These are phyloP conservation scores for Calonectria honghensis DNA, from an alignment of 2,329 filamentous ascomycete genomes.

Conservation along the genomic window DNA sequence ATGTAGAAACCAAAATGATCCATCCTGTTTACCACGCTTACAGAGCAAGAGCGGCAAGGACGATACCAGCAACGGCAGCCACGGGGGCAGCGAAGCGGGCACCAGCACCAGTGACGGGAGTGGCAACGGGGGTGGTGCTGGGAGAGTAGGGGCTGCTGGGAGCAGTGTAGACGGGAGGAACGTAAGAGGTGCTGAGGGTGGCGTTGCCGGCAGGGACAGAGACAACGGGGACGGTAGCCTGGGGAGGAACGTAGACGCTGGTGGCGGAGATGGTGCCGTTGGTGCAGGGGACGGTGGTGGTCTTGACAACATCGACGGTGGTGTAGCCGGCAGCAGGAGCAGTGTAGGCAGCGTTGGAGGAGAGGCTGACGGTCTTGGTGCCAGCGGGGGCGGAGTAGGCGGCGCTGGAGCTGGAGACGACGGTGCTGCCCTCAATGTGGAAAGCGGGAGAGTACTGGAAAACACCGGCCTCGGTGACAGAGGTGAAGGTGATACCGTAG, in stretches of 20 bases:
- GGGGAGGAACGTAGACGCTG: slow-evolving; percentile 29
- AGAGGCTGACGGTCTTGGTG: slow-evolving; percentile 58
- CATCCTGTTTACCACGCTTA: slow-evolving; percentile 57
- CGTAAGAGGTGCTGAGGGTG: slow-evolving; percentile 48
- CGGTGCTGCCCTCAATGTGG: slow-evolving; percentile 63
- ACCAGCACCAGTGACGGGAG: slow-evolving; percentile 50
- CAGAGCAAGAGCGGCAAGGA: slow-evolving; percentile 65
- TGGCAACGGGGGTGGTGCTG: slow-evolving; percentile 39
- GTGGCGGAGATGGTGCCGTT: slow-evolving; percentile 41
- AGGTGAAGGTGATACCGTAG: slow-evolving; percentile 76
- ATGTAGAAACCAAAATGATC: slow-evolving; percentile 51
- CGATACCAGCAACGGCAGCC: slow-evolving; percentile 63
- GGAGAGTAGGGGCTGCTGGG: slow-evolving; percentile 44
- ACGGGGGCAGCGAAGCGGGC: slow-evolving; percentile 61
- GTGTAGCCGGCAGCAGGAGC: slow-evolving; percentile 44
- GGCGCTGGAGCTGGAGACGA: too few relatives aligned
- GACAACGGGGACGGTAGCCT: slow-evolving; percentile 43
- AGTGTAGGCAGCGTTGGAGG: slow-evolving; percentile 41
- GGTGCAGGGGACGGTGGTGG: slow-evolving; percentile 52
- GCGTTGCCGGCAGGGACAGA: slow-evolving; percentile 35
- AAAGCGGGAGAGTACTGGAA: slow-evolving; percentile 81
- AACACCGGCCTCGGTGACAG: slow-evolving; percentile 66
- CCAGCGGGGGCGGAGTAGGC: slow-evolving; percentile 35
- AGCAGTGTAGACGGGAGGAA: slow-evolving; percentile 51
- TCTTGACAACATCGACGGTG: slow-evolving; percentile 50